These are phyloP conservation scores for Paragyromitra xinjiangensis DNA, from an alignment of 495 filamentous ascomycete species.

Conservation along the genomic window DNA sequence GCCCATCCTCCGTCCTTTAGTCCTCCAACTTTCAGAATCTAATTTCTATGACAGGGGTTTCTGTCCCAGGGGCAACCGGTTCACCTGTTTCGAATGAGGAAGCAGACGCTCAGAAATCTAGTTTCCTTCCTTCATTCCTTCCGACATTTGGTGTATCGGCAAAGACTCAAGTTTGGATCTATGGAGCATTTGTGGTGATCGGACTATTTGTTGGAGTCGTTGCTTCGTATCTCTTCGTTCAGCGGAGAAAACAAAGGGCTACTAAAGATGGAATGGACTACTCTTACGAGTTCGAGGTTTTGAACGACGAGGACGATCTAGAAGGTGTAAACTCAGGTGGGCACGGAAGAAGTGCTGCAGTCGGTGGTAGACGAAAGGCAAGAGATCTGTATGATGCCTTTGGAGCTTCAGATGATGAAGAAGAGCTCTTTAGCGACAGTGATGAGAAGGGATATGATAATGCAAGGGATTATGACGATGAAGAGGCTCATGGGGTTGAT, in stretches of 20 bases:
- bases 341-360: constrained; percentile 35
- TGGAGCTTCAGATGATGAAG: constrained; percentile 74
- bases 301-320: constrained; percentile 81
- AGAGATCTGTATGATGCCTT: constrained; percentile 95
- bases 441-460: constrained; percentile 64
- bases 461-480: constrained; percentile 52
- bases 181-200: constrained; percentile 83
- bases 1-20: not conserved
- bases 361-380: constrained; percentile 67
- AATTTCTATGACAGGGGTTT: not conserved
- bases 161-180: constrained; percentile 93
- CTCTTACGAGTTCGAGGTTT: constrained; percentile 83
- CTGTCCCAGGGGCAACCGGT: not conserved
- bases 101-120: constrained; percentile 57
- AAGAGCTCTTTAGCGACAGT: constrained; percentile 70
- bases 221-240: constrained; percentile 79
- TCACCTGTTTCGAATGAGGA: constrained; percentile 4
- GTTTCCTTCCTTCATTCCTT: constrained; percentile 86
- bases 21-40: not conserved
- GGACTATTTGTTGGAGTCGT: constrained; percentile 82
- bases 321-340: constrained; percentile 60
- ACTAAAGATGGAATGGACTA: constrained; percentile 80
- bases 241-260: constrained; percentile 76
- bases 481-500: constrained; percentile 54
- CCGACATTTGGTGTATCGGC: constrained; percentile 94